A percentile compares a stretch with the other conserved stretches of the same genome.
These are phyloP conservation scores for Pythium utonaiense DNA, from an alignment of 352 stramenopile genomes.

Conservation along the genomic window DNA sequence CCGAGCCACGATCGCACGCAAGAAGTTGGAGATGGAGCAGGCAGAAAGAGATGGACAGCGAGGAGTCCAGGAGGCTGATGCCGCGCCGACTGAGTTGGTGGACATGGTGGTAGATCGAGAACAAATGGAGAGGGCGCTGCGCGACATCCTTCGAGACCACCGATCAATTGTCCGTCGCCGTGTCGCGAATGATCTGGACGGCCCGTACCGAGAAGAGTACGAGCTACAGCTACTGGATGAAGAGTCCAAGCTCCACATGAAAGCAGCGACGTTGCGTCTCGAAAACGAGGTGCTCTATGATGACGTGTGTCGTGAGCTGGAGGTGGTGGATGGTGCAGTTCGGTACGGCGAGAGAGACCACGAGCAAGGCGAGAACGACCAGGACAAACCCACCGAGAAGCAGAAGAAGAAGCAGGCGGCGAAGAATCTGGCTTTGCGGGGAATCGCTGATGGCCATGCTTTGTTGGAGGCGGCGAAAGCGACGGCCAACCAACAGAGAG, in stretches of 20 bases:
- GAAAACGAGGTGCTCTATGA: constrained; percentile 5
- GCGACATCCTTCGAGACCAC: constrained; percentile 2
- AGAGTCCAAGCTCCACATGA: constrained; percentile 5
- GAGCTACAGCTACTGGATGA: constrained; percentile 5
- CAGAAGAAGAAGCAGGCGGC: background rate
- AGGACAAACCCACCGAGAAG: constrained; percentile 12
- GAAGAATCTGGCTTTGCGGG: background rate
- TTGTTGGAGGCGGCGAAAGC: constrained; percentile 5
- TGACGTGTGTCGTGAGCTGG: background rate
- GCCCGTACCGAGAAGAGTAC: constrained; percentile 2
- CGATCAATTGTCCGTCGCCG: constrained; percentile 8
- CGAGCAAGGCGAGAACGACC: constrained; percentile 12
- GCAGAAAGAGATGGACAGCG: constrained; percentile 1
- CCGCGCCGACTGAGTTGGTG: background rate
- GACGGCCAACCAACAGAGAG: background rate
- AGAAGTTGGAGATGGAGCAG: constrained; percentile 1
- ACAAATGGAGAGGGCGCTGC: constrained; percentile 3
- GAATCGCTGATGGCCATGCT: background rate
- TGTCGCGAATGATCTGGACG: constrained; percentile 6
- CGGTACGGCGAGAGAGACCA: constrained; percentile 11
- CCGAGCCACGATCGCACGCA: background rate
- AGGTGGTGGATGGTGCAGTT: constrained; percentile 9
- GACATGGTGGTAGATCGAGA: background rate
- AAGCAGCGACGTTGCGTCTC: background rate
- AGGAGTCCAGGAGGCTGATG: background rate